These are phyloP conservation scores for Capronia epimyces DNA, from an alignment of 2,329 filamentous ascomycete genomes.

Conservation along the genomic window DNA sequence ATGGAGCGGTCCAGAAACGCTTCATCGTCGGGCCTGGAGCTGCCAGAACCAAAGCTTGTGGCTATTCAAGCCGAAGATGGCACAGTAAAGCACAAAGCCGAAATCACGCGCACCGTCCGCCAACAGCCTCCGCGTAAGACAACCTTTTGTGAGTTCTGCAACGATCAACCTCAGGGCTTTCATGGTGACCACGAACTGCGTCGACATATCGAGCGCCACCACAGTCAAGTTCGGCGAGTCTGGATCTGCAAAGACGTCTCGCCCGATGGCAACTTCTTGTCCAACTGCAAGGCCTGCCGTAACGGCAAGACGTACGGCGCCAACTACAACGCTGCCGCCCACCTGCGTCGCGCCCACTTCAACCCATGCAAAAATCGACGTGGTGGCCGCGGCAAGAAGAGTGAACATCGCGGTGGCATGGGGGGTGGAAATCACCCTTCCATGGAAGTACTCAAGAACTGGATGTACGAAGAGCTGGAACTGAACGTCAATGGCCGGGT, in stretches of 20 bases:
- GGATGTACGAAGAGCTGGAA: conserved; percentile 56
- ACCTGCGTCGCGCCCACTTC: conserved; percentile 84
- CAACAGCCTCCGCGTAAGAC: conserved; percentile 57
- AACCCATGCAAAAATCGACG: conserved; percentile 56
- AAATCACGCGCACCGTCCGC: conserved; percentile 52
- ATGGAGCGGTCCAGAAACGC: conserved; percentile 34
- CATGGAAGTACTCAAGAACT: conserved; percentile 57
- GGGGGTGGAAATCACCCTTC: conserved; percentile 57
- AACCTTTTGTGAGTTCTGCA: conserved; percentile 63
- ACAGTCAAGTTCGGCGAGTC: conserved; percentile 55
- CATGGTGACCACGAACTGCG: conserved; percentile 78
- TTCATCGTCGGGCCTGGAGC: conserved; percentile 30
- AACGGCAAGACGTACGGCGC: conserved; percentile 74
- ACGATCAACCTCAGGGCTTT: conserved; percentile 70
- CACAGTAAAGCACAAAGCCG: conserved; percentile 51
- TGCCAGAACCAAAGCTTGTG: conserved; percentile 45
- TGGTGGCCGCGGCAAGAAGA: conserved; percentile 54
- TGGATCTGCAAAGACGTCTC: conserved; percentile 60
- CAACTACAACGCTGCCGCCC: conserved; percentile 92
- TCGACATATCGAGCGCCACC: conserved; percentile 62
- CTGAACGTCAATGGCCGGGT: conserved; percentile 28
- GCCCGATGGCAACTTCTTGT: conserved; percentile 59
- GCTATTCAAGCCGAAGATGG: conserved; percentile 50
- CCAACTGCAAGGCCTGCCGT: conserved; percentile 77
- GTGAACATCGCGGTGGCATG: conserved; percentile 56